phyloP scores from a whole-genome alignment of 2,329 filamentous ascomycete species.

The Ophiostoma quercus region DNA sequence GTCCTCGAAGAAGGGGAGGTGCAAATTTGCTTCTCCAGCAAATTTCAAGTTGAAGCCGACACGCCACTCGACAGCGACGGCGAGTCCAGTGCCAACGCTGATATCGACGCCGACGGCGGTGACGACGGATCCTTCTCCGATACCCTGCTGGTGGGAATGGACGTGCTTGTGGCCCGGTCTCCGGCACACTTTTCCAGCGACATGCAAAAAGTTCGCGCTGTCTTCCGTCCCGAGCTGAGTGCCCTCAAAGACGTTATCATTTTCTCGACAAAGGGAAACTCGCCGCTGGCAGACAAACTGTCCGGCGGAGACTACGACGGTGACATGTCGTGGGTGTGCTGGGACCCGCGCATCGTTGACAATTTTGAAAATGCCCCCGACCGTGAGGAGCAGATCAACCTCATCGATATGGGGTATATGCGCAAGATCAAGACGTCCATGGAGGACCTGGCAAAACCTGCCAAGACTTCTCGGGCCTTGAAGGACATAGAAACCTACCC shows the following conservation, averaged over 20 bases:
- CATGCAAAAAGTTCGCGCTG: constrained; percentile 61
- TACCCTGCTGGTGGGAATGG: constrained; percentile 49
- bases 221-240: constrained; percentile 55
- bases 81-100: constrained; percentile 39
- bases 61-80: constrained; percentile 53
- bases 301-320: constrained; percentile 81
- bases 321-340: constrained; percentile 72
- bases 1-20: constrained; percentile 60
- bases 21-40: constrained; percentile 61
- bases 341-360: constrained; percentile 59
- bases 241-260: constrained; percentile 73
- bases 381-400: constrained; percentile 39
- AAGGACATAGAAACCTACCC: background rate
- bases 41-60: constrained; percentile 53
- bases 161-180: constrained; percentile 63
- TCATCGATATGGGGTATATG: constrained; percentile 47
- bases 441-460: constrained; percentile 36
- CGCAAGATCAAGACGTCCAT: constrained; percentile 45
- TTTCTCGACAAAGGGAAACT: constrained; percentile 60
- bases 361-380: constrained; percentile 60
- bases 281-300: constrained; percentile 62
- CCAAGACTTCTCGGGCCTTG: too few relatives aligned
- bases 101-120: constrained; percentile 27
- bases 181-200: constrained; percentile 67
- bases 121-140: constrained; percentile 46